Base-by-base conservation (phyloP, 345 rosid species). In the Euphorbia pulcherrima region DNA sequence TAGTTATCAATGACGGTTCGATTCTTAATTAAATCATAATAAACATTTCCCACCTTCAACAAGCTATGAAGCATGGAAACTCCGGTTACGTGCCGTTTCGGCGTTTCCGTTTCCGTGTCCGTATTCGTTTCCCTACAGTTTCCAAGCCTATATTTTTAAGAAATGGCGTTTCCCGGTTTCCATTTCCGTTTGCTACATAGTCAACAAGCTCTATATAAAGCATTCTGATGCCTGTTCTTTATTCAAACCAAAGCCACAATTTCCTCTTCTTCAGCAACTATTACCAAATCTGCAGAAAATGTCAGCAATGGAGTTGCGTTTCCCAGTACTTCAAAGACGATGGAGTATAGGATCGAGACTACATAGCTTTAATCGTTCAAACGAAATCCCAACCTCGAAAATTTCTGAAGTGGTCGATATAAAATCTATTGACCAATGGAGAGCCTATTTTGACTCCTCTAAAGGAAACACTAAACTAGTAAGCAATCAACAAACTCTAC, bases 381-480 rank as follows among this genome's bases (percentile, higher is more conserved):
- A 33, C 7, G 37, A 24, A 14, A 41, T 60, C 20, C 17, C 77
- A n/a, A 0, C 29, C 37, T 30, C 14, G n/a, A 9, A 54, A 27
- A 48, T 74, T 11, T 35, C 74, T 62, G 58, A 55, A 21, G 50
- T 88, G 29, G 64, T 71, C 44, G 90, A 83, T 30, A 75, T 90
- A 35, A 81, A 78, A n/a, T 84, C 87, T 62, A 58, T 53, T 69
- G 68, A 80, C 37, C 88, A 75, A 62, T 90, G 98, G 98, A 80
- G 60, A 23, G 64, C 83, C 48, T 83, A 77, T 9, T 77, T 85
- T 13, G 83, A 83, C 44, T 79, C 88, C 67, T 79, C 85, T 53
- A 88, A 74, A 70, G 74, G 81, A 64, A 83, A 75, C 39, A 70
- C 79, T 81, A 92, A 82, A 60, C 84, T 92, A 86, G 98, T 92